phyloP scores from a whole-genome alignment of 768 basidiomycete species.

The Leucocoprinus leucothites region DNA sequence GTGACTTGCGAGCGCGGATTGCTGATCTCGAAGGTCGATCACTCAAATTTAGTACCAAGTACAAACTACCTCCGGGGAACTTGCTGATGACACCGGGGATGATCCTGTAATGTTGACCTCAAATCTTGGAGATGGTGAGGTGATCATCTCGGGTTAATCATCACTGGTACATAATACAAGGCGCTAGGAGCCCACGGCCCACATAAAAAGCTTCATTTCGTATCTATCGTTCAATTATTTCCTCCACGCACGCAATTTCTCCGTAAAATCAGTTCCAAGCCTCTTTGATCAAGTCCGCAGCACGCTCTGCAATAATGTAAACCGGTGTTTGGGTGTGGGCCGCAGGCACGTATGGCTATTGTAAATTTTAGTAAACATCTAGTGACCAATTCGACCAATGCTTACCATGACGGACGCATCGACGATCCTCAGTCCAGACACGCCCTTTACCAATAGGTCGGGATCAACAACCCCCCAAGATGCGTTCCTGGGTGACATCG shows the following conservation, averaged over 20 bases:
- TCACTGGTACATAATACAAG: too few species aligned
- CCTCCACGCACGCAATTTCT: not conserved
- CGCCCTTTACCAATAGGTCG: constrained; percentile 33
- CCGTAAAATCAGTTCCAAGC: constrained; percentile 2
- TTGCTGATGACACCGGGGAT: too few species aligned
- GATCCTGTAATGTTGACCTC: too few species aligned
- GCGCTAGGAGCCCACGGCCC: too few species aligned
- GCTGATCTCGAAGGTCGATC: too few species aligned
- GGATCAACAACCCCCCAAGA: constrained; percentile 34
- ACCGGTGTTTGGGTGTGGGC: constrained; percentile 15
- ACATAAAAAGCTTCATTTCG: too few species aligned
- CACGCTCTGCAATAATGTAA: constrained; percentile 17
- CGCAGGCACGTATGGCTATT: constrained; percentile 15
- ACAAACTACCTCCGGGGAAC: too few species aligned
- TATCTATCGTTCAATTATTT: too few species aligned
- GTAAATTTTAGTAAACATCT: not conserved
- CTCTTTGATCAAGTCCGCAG: constrained; percentile 14
- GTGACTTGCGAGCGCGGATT: too few species aligned
- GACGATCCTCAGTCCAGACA: constrained; percentile 32
- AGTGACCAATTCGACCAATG: not conserved
- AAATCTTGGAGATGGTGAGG: too few species aligned
- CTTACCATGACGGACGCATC: constrained; percentile 35
- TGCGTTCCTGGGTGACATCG: constrained; percentile 26
- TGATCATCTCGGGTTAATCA: too few species aligned
- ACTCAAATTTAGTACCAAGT: too few species aligned